Conservation (phyloP, 148 eudicot genomes). For the Cornus suecica region DNA sequence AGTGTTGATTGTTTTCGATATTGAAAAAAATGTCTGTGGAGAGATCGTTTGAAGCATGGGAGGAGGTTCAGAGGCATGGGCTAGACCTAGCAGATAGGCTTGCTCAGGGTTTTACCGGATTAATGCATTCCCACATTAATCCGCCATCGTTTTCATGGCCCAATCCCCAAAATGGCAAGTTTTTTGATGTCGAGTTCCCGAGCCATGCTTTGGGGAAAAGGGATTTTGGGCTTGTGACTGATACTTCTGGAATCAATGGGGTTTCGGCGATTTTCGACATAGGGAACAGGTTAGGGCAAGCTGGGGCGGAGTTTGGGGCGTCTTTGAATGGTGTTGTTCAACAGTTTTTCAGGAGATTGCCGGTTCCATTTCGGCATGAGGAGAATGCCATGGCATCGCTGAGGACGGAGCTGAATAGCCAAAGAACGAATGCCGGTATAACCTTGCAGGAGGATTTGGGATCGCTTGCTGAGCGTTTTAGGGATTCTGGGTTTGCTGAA, state of each 20-base stretch:
- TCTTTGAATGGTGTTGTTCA: conserved; percentile 71
- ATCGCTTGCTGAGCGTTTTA: conserved; percentile 55
- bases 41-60: conserved; percentile 97
- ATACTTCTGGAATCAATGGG: conserved; percentile 51
- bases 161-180: conserved; percentile 43
- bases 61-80: conserved; percentile 95
- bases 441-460: conserved; percentile 61
- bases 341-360: conserved; percentile 63
- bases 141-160: conserved; percentile 85
- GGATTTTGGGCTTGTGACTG: conserved; percentile 57
- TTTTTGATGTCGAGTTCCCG: conserved; percentile 75
- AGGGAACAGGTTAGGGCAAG: conserved; percentile 80
- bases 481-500: conserved; percentile 55
- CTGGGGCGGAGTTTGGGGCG: conserved; percentile 78
- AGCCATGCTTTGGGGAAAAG: conserved; percentile 42
- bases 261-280: conserved; percentile 67
- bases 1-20: neutral
- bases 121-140: conserved; percentile 74
- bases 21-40: conserved; percentile 63
- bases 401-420: conserved; percentile 32
- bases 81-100: conserved; percentile 76
- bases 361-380: conserved; percentile 54
- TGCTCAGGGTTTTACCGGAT: conserved; percentile 76
- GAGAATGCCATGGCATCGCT: conserved; percentile 37
- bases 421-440: conserved; percentile 35